Base-by-base conservation (phyloP, 345 rosid species). In the Rubroshorea leprosula region DNA sequence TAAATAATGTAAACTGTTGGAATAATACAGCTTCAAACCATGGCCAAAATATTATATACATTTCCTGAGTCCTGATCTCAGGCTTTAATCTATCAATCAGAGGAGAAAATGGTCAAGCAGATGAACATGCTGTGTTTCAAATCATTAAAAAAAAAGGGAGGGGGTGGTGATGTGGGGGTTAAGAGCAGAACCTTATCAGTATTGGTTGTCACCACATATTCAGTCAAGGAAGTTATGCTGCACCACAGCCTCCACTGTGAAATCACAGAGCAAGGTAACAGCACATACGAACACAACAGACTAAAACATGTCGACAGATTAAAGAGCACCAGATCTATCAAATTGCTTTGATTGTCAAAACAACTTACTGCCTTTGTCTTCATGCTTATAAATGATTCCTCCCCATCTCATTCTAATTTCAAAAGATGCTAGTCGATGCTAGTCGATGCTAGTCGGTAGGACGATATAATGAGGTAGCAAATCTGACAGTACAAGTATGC, bases 301-400 rank as follows among this genome's bases (percentile, higher is more conserved):
- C 23, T 54, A 47, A 24, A 20, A 18, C 19, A 29, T 19, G 17
- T 13, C 20, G 24, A 63, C 56, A 58, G 15, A 27, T 35, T 35
- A 35, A 35, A 13, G 41, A 6, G 41, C n/a, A n/a, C n/a, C n/a
- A n/a, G n/a, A n/a, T n/a, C n/a, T n/a, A n/a, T n/a, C n/a, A n/a
- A n/a, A n/a, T n/a, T n/a, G n/a, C n/a, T n/a, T n/a, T n/a, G n/a
- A n/a, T n/a, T n/a, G n/a, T n/a, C n/a, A n/a, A n/a, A n/a, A n/a
- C n/a, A n/a, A n/a, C n/a, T n/a, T n/a, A n/a, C n/a, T 68, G 62
- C 62, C 64, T 74, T 69, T 62, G 77, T 67, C 74, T 51, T 5
- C 25, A 57, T 24, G 66, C 64, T 60, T n/a, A 35, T 58, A 46
- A 57, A 73, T 56, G 62, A 54, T 77, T 70, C 68, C 55, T 54